Percentiles rank a stretch among this genome's conserved stretches.
These are phyloP conservation scores for Cylindricascospora bacillispora DNA, from an alignment of 1,139 yeast genomes.

Conservation along the genomic window DNA sequence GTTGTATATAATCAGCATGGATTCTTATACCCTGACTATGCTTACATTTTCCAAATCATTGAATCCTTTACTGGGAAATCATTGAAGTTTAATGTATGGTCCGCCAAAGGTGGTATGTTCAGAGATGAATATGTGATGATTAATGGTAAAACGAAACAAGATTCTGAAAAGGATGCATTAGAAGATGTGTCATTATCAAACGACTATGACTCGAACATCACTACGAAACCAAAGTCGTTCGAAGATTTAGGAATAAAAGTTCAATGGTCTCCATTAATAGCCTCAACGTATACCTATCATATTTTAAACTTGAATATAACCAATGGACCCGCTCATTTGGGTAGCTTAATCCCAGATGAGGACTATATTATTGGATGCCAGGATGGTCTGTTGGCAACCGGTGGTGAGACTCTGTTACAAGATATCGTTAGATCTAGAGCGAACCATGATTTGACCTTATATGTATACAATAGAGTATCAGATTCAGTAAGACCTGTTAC, in stretches of 20 bases:
- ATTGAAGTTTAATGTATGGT: slow-evolving; percentile 64
- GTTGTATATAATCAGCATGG: slow-evolving; percentile 29
- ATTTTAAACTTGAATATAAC: slow-evolving; percentile 54
- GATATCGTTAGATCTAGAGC: slow-evolving; percentile 53
- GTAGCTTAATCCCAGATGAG: slow-evolving; percentile 73
- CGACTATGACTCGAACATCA: slow-evolving; percentile 1
- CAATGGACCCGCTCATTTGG: slow-evolving; percentile 73
- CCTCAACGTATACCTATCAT: slow-evolving; percentile 83
- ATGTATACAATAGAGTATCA: slow-evolving; percentile 80
- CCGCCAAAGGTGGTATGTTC: slow-evolving; percentile 69
- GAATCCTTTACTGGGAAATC: slow-evolving; percentile 22
- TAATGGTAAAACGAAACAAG: slow-evolving; percentile 7
- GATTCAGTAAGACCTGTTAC: slow-evolving; percentile 81
- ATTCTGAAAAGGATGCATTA: slow-evolving; percentile 9
- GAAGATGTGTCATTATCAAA: slow-evolving; percentile 18
- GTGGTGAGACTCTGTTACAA: slow-evolving; percentile 75
- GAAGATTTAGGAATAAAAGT: slow-evolving; percentile 48
- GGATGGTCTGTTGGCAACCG: slow-evolving; percentile 64
- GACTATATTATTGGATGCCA: slow-evolving; percentile 90
- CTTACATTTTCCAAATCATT: slow-evolving; percentile 22
- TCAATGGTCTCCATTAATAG: slow-evolving; percentile 64
- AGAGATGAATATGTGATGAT: slow-evolving; percentile 24
- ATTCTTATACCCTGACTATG: slow-evolving; percentile 28
- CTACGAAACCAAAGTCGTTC: slow-evolving; percentile 12
- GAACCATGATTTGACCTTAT: slow-evolving; percentile 38